phyloP scores from a whole-genome alignment of 768 basidiomycete genomes.

The Cyclocybe aegerita region DNA sequence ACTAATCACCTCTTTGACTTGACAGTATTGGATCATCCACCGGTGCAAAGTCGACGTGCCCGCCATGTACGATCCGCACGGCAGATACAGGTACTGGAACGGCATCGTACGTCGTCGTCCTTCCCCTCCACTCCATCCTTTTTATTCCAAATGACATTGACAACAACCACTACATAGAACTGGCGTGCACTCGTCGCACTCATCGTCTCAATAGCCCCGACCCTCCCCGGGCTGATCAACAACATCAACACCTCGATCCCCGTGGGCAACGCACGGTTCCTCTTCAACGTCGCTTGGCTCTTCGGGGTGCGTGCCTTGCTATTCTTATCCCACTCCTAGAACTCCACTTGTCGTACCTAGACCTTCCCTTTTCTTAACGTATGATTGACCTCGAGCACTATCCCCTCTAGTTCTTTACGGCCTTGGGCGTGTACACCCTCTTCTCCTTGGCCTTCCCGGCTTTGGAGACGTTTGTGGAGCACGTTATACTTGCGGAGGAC shows the following conservation, averaged over 20 bases:
- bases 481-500: constrained; percentile 33
- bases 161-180: constrained; percentile 61
- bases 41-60: constrained; percentile 73
- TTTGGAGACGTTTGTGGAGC: constrained; percentile 31
- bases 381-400: no score
- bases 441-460: constrained; percentile 26
- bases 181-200: constrained; percentile 77
- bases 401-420: constrained; percentile 35
- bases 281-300: constrained; percentile 77
- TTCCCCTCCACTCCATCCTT: neutral
- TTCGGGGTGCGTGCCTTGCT: constrained; percentile 56
- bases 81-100: constrained; percentile 74
- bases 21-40: constrained; percentile 79
- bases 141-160: no score
- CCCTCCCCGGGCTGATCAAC: constrained; percentile 74
- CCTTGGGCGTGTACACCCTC: constrained; percentile 27
- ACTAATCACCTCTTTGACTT: constrained; percentile 1
- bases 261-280: constrained; percentile 53
- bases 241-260: constrained; percentile 66
- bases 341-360: neutral
- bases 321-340: neutral
- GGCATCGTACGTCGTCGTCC: constrained; percentile 58
- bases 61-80: constrained; percentile 79
- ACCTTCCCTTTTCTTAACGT: no score
- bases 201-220: constrained; percentile 65